These are phyloP conservation scores for Rhipidocladum racemiflorum DNA, from an alignment of 176 grass and related monocot species.

Conservation along the genomic window DNA sequence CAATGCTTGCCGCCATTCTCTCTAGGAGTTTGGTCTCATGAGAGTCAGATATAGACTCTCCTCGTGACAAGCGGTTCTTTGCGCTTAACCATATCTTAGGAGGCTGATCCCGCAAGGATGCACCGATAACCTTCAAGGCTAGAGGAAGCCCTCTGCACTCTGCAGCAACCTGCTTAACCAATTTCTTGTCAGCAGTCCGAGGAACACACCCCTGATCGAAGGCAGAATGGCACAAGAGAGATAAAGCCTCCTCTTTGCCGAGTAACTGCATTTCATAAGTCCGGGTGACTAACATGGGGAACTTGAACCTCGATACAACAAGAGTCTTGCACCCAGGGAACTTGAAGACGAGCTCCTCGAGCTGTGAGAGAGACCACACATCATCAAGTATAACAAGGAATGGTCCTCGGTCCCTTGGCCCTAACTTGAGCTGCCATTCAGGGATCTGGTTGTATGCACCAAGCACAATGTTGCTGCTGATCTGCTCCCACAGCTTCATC, in stretches of 20 bases:
- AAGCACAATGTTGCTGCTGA: slow-evolving; percentile 76
- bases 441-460: slow-evolving; percentile 86
- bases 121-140: slow-evolving; percentile 83
- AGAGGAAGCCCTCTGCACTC: slow-evolving; percentile 97
- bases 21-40: slow-evolving; percentile 89
- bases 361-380: slow-evolving; percentile 78
- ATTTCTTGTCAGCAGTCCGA: slow-evolving; percentile 68
- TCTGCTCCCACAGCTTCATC: slow-evolving; percentile 86
- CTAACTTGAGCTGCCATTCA: slow-evolving; percentile 79
- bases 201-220: slow-evolving; percentile 64
- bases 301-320: slow-evolving; percentile 87
- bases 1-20: slow-evolving; percentile 78
- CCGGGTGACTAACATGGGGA: slow-evolving; percentile 49
- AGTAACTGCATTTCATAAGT: slow-evolving; percentile 86
- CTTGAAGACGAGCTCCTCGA: slow-evolving; percentile 80
- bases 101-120: slow-evolving; percentile 72
- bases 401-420: slow-evolving; percentile 60
- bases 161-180: slow-evolving; percentile 85
- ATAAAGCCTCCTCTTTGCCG: slow-evolving; percentile 71
- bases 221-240: slow-evolving; percentile 74
- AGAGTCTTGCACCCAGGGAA: slow-evolving; percentile 81
- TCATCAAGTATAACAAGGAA: slow-evolving; percentile 89
- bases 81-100: slow-evolving; percentile 96
- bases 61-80: slow-evolving; percentile 79
- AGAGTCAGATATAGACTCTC: slow-evolving; percentile 75